phyloP scores from a whole-genome alignment of 2,329 filamentous ascomycete species.

The Epichloe festucae region DNA sequence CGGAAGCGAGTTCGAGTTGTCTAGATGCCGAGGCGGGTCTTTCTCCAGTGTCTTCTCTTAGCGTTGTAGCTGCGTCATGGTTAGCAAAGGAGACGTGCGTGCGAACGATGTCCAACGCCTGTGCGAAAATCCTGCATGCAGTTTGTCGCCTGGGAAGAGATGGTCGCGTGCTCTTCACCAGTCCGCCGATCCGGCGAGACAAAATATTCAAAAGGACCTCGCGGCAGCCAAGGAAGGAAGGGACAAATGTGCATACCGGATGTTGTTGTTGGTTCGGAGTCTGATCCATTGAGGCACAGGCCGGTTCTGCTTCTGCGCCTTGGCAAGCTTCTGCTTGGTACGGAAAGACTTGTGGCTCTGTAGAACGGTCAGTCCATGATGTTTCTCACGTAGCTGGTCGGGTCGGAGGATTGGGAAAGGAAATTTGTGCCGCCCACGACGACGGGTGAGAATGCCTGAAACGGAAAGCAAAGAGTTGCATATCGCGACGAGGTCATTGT shows the following conservation, averaged over 20 bases:
- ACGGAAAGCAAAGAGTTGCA: not conserved
- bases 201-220: not conserved
- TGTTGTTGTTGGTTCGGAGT: constrained; percentile 97
- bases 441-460: not conserved
- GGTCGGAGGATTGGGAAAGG: not conserved
- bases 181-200: not conserved
- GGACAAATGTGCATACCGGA: constrained; percentile 59
- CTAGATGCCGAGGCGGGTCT: constrained; percentile 99
- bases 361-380: constrained; percentile 6
- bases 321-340: constrained; percentile 99
- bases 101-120: too few species aligned
- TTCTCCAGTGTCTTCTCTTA: constrained; percentile 99
- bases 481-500: not conserved
- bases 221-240: not conserved
- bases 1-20: constrained; percentile 40
- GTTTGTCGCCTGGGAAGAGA: too few species aligned
- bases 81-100: constrained; percentile 6
- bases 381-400: not conserved
- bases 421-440: not conserved
- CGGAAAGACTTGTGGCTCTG: constrained; percentile 99
- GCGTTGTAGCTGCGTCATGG: constrained; percentile 77
- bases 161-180: too few species aligned
- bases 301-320: constrained; percentile 99
- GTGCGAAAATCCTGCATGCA: too few species aligned
- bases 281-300: constrained; percentile 99